These are phyloP conservation scores for Stemphylium beticola DNA, from an alignment of 2,329 filamentous ascomycete genomes.

Conservation along the genomic window DNA sequence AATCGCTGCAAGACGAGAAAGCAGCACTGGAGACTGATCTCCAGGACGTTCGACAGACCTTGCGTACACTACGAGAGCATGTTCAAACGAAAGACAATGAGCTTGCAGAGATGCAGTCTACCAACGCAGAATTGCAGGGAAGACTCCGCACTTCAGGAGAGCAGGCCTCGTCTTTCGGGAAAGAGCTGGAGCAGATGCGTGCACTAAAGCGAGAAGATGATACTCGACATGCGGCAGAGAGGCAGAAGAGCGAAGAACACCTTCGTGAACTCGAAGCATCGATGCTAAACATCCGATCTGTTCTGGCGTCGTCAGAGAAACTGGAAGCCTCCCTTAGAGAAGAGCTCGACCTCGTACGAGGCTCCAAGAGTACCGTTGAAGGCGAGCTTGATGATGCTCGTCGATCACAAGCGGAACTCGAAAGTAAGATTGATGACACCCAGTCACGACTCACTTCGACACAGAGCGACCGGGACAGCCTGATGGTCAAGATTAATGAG, in stretches of 20 bases:
- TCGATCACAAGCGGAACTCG: constrained; percentile 14
- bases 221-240: constrained; percentile 14
- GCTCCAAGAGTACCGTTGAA: constrained; percentile 19
- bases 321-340: constrained; percentile 19
- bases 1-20: constrained; percentile 28
- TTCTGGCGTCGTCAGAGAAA: constrained; percentile 24
- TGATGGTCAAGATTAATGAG: constrained; percentile 12
- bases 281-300: constrained; percentile 22
- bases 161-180: constrained; percentile 22
- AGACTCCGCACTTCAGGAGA: constrained; percentile 30
- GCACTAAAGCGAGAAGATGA: constrained; percentile 23
- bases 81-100: constrained; percentile 28
- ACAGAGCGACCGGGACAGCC: constrained; percentile 7
- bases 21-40: constrained; percentile 28
- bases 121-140: constrained; percentile 24
- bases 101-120: constrained; percentile 32
- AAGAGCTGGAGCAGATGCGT: constrained; percentile 26
- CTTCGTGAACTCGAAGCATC: constrained; percentile 34
- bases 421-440: constrained; percentile 14
- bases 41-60: constrained; percentile 23
- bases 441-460: constrained; percentile 8
- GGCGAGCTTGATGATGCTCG: constrained; percentile 12
- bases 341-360: constrained; percentile 21
- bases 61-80: constrained; percentile 27
- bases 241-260: constrained; percentile 24